phyloP scores from a whole-genome alignment of 495 filamentous ascomycete species.

The Aspergillus funiculosus region DNA sequence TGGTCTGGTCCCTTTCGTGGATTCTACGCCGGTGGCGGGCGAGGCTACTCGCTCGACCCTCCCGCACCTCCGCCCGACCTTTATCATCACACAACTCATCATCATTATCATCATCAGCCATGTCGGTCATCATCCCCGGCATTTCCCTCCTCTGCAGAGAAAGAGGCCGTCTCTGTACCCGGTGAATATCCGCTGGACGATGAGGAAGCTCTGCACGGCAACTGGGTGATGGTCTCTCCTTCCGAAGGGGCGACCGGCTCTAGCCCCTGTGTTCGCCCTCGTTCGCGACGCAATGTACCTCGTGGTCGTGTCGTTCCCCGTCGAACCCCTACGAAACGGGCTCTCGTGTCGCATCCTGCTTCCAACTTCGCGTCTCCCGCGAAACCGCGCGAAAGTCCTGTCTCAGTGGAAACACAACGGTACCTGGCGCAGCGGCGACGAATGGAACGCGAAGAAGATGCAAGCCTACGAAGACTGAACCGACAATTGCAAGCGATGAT shows the following conservation, averaged over 20 bases:
- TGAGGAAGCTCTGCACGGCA: constrained; percentile 50
- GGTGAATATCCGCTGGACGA: constrained; percentile 16
- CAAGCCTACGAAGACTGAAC: constrained; percentile 70
- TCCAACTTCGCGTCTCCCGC: constrained; percentile 27
- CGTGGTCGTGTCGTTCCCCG: constrained; percentile 6
- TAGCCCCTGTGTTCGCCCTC: not conserved
- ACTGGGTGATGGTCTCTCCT: constrained; percentile 70
- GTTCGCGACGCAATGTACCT: constrained; percentile 1
- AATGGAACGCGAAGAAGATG: constrained; percentile 73
- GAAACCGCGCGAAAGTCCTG: constrained; percentile 39
- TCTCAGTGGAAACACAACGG: constrained; percentile 57
- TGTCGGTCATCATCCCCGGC: not conserved
- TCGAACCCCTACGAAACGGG: constrained; percentile 24
- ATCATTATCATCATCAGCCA: not conserved
- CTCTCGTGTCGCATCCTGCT: constrained; percentile 25
- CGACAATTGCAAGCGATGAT: constrained; percentile 78
- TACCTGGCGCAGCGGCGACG: constrained; percentile 60
- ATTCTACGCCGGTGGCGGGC: constrained; percentile 79
- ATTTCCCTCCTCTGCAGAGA: constrained; percentile 11
- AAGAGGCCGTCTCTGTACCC: constrained; percentile 26
- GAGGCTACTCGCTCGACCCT: constrained; percentile 52
- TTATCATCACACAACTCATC: not conserved
- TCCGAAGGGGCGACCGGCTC: constrained; percentile 17
- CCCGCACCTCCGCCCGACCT: constrained; percentile 10
- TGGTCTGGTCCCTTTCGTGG: constrained; percentile 66